phyloP scores from a whole-genome alignment of 805 yeast species.

The Sporopachydermia quercuum region DNA sequence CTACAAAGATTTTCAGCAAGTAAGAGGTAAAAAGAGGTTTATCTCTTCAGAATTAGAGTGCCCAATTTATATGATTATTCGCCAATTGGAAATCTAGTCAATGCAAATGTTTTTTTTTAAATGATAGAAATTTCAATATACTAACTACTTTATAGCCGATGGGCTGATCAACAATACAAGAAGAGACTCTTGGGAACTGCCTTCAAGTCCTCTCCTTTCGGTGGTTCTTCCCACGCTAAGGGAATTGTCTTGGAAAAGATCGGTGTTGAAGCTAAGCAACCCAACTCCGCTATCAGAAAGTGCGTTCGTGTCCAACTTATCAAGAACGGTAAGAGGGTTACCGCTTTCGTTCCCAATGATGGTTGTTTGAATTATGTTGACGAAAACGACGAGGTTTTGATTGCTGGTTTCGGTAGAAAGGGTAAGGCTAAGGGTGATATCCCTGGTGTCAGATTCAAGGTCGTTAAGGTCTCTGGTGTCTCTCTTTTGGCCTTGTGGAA shows the following conservation, averaged over 20 bases:
- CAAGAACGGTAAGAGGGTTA: constrained; percentile 99
- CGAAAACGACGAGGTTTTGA: constrained; percentile 98
- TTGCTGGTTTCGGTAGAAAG: constrained; percentile 99
- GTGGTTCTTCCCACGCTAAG: constrained; percentile 99
- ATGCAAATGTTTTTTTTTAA: no score
- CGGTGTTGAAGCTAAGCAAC: constrained; percentile 99
- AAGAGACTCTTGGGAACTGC: constrained; percentile 99
- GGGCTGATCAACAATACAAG: constrained; percentile 99
- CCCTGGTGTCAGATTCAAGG: constrained; percentile 99
- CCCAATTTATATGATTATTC: no score
- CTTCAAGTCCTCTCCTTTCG: constrained; percentile 99
- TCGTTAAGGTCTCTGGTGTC: constrained; percentile 99
- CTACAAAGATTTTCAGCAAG: not conserved
- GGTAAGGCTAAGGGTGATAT: constrained; percentile 99
- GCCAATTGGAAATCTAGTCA: no score
- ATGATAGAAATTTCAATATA: no score
- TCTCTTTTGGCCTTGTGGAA: constrained; percentile 99
- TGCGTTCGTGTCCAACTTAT: constrained; percentile 99
- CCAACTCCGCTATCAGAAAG: constrained; percentile 99
- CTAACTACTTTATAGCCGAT: constrained; percentile 44
- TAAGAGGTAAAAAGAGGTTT: no score
- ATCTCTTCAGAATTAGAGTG: no score
- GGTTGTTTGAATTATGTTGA: constrained; percentile 99
- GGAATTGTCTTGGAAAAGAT: constrained; percentile 99
- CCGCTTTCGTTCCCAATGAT: constrained; percentile 99